phyloP scores from a whole-genome alignment of 768 basidiomycete species.

The Gautieria morchelliformis region DNA sequence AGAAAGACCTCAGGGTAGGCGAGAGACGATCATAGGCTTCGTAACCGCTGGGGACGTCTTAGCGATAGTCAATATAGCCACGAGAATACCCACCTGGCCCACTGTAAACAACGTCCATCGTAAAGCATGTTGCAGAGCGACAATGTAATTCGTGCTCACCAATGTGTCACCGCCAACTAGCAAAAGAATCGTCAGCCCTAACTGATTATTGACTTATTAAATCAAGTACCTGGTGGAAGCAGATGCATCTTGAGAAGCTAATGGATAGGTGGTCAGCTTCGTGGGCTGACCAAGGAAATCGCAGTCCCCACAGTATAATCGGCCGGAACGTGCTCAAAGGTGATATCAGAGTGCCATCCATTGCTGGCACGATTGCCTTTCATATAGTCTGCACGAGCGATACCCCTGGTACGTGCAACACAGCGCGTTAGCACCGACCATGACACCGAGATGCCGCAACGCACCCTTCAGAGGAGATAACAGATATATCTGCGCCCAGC shows the following conservation, averaged over 20 bases:
- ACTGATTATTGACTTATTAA: not conserved
- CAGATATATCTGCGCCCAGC: constrained; percentile 42
- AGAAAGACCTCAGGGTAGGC: constrained; percentile 39
- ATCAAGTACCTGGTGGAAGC: constrained; percentile 14
- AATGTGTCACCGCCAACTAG: constrained; percentile 31
- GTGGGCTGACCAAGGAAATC: not conserved
- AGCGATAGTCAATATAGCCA: not conserved
- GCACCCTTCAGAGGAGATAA: constrained; percentile 39
- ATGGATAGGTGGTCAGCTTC: constrained; percentile 12
- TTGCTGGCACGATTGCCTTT: constrained; percentile 28
- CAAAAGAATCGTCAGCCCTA: not conserved
- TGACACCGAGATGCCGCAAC: constrained; percentile 5
- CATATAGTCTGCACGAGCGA: constrained; percentile 26
- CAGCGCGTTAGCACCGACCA: not conserved
- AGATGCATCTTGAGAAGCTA: constrained; percentile 28
- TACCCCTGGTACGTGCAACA: constrained; percentile 22
- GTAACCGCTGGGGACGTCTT: constrained; percentile 28
- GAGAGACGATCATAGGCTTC: constrained; percentile 59
- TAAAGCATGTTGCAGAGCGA: not conserved
- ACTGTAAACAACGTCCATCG: not conserved
- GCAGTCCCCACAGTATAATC: constrained; percentile 39
- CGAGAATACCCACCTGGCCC: constrained; percentile 9
- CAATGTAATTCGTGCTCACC: constrained; percentile 20
- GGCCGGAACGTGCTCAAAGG: constrained; percentile 50
- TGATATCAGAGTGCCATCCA: constrained; percentile 47